These are phyloP conservation scores for Heterobasidion occidentale DNA, from an alignment of 1,284 basidiomycete genomes.

Conservation along the genomic window DNA sequence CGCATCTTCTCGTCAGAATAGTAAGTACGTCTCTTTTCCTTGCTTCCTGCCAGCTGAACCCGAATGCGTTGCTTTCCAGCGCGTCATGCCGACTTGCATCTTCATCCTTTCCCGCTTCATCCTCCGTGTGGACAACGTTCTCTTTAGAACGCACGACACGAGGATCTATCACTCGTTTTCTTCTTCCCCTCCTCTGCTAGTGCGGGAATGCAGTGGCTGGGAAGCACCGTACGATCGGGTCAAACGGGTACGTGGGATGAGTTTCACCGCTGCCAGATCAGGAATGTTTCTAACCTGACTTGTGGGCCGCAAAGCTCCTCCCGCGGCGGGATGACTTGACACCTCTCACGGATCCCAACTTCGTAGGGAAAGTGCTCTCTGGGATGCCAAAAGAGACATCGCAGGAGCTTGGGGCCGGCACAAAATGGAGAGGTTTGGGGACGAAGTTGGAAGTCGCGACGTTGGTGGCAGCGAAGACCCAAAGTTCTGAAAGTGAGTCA, in stretches of 20 bases:
- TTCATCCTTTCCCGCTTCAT: conserved; percentile 90
- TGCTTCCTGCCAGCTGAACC: not conserved
- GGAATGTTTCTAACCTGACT: not conserved
- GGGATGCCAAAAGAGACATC: conserved; percentile 53
- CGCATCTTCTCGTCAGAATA: conserved; percentile 74
- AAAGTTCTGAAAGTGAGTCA: too few relatives aligned
- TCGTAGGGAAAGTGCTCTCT: conserved; percentile 72
- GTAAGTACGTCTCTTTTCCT: conserved; percentile 44
- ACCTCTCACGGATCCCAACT: conserved; percentile 83
- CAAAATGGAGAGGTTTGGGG: conserved; percentile 75
- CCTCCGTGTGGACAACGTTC: conserved; percentile 91
- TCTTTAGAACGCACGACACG: conserved; percentile 89
- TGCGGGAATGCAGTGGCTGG: conserved; percentile 84
- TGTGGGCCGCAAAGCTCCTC: conserved; percentile 43
- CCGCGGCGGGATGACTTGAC: conserved; percentile 81
- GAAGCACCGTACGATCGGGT: conserved; percentile 84
- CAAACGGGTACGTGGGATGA: conserved; percentile 50
- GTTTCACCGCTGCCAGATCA: not conserved
- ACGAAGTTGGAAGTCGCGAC: conserved; percentile 34
- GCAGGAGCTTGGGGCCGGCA: conserved; percentile 55
- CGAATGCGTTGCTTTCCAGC: conserved; percentile 35
- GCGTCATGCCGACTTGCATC: conserved; percentile 96
- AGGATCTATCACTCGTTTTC: conserved; percentile 83
- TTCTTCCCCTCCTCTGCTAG: conserved; percentile 50
- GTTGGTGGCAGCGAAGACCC: conserved; percentile 1